Evolutionary conservation across 2,329 filamentous ascomycete species (phyloP), one percentile per base, ranked within the genome.

Genomic region (Triangularia setosa): DNA sequence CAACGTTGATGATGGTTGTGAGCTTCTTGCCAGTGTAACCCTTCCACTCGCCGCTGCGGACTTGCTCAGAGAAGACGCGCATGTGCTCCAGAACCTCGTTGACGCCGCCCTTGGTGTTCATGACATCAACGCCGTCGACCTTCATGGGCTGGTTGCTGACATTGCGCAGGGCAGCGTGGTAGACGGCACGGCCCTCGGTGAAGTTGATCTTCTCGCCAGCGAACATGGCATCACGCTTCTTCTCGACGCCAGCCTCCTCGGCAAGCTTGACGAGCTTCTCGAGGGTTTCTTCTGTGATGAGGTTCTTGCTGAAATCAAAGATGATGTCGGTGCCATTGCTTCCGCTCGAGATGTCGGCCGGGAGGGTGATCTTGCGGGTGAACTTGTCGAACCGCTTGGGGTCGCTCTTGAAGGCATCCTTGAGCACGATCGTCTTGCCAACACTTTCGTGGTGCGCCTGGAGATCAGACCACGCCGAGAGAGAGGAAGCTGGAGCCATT

Each of bases 251-350:
- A 69, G 94, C 93, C 81, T 98, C 91, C 80, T 93, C 89, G 68
- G 95, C 95, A 27, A 99, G 88, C 82, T 96, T 89, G 73, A 96
- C 84, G 61, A 99, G 86, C 58, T 97, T 85, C 69, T 90, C 84
- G 60, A 98, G 83, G 4, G 94, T 98, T 80, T 98, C 93, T 72
- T 97, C 91, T 67, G 90, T 95, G 73, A 98, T 79, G 79, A 99
- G 93, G 87, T 99, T 99, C 88, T 99, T 99, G 83, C 90, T 95
- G 82, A 97, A 99, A 80, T 99, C 95, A 79, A 98, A 99, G 69
- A 99, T 87, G 74, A 96, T 95, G 70, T 97, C 92, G 71, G 87
- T 89, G 74, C 84, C 85, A 67, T 70, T 69, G 61, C 70, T 65
- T 60, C 68, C 70, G 67, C 74, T 73, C 74, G 96, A 91, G 71